phyloP scores from a whole-genome alignment of 2,329 filamentous ascomycete species.

The Colletotrichum gigasporum region DNA sequence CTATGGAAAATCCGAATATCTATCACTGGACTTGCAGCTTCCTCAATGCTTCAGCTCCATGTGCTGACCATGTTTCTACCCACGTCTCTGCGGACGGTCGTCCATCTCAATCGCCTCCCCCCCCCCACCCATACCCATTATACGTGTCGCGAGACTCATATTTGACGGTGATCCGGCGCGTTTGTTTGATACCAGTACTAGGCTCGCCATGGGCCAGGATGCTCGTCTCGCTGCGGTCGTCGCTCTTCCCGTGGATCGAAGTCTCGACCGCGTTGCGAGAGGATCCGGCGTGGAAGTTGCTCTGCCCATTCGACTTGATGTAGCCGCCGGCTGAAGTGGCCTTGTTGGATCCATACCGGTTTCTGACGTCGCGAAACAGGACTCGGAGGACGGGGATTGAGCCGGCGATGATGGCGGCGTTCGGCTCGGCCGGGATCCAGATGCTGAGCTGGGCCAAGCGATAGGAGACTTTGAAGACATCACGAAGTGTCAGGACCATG shows the following conservation, averaged over 20 bases:
- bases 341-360: neutral
- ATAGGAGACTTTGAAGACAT: neutral
- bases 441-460: slow-evolving; percentile 30
- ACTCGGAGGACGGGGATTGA: slow-evolving; percentile 42
- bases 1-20: too few relatives aligned
- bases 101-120: neutral
- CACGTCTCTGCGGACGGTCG: too few relatives aligned
- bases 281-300: slow-evolving; percentile 47
- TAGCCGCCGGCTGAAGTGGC: slow-evolving; percentile 51
- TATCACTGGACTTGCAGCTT: too few relatives aligned
- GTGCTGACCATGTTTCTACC: too few relatives aligned
- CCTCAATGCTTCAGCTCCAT: too few relatives aligned
- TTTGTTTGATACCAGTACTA: slow-evolving; percentile 6
- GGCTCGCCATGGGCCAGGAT: neutral
- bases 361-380: slow-evolving; percentile 29
- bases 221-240: slow-evolving; percentile 27
- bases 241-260: slow-evolving; percentile 36
- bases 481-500: neutral
- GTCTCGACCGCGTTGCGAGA: slow-evolving; percentile 39
- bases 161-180: slow-evolving; percentile 13
- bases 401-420: slow-evolving; percentile 39
- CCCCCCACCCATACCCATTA: neutral
- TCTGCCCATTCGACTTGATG: slow-evolving; percentile 59
- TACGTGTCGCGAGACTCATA: neutral
- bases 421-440: slow-evolving; percentile 38